These are phyloP conservation scores for Hirschioporus abietinus DNA, from an alignment of 768 basidiomycete genomes.

Conservation along the genomic window DNA sequence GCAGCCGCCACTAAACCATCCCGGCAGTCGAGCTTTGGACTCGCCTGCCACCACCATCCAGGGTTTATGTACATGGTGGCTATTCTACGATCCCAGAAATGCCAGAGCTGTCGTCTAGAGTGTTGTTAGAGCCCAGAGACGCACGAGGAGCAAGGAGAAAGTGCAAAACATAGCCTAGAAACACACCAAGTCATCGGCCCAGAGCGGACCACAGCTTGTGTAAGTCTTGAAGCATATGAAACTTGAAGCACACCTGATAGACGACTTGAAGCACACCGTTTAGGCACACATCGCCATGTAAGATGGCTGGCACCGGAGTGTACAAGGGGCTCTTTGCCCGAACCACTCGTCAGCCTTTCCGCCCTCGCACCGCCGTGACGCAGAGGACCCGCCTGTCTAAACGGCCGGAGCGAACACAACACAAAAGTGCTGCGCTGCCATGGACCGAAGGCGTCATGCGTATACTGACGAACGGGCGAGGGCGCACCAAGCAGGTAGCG, in stretches of 20 bases:
- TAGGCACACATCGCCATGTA: neutral
- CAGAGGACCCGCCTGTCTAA: neutral
- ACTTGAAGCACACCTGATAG: neutral
- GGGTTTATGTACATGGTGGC: neutral
- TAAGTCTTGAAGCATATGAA: neutral
- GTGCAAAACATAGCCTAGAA: neutral
- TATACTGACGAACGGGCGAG: neutral
- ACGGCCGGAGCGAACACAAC: neutral
- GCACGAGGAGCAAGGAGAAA: neutral
- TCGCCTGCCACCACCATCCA: neutral
- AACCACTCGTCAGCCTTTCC: neutral
- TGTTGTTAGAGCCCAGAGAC: neutral
- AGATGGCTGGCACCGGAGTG: neutral
- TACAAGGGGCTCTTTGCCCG: neutral
- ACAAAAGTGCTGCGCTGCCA: neutral
- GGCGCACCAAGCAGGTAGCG: neutral
- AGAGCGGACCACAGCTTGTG: neutral
- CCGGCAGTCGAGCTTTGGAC: neutral
- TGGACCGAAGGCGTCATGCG: neutral
- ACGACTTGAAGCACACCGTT: neutral
- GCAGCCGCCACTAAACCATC: constrained; percentile 1
- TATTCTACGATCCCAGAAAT: neutral
- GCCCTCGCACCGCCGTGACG: neutral
- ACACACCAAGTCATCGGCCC: neutral
- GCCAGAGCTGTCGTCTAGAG: neutral